Base-by-base conservation (phyloP, 768 basidiomycete genomes). In the Macrocybe gigantea region DNA sequence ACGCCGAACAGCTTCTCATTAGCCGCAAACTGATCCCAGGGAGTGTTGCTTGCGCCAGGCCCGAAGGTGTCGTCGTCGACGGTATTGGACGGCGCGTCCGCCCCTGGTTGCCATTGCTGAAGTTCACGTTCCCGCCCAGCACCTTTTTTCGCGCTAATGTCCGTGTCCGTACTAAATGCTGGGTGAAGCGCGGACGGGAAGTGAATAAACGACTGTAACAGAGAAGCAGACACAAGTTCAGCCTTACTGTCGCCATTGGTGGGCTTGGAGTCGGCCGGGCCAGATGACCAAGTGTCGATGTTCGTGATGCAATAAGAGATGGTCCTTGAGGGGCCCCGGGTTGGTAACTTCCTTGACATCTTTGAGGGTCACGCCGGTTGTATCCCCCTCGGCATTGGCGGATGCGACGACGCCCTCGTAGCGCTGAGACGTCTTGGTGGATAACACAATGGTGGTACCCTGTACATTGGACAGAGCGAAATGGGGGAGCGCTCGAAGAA, bases 1-100 rank as follows among this genome's bases (percentile, higher is more conserved):
- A 95, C 83, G 15, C 96, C 96, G 60, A 96, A 98, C 47, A 91
- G 74, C 57, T 87, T 76, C 67, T 98, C 95, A 66, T 98, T 99
- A 37, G 74, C 90, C 13, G 83, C 84, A 57, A 95, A 99, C 65
- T 96, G 93, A 65, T 99, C 93, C 91, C 94, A 93, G 2, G 72
- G 59, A 30, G 66, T 61, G 49, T 67, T 70, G 38, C 57, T 63
- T 11, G 75, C 65, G 8, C 74, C 74, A 11, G 75, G 59, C 4
- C 82, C 85, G 55, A 90, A 91, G 0, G 87, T 89, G 48, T 78
- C 49, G 32, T 88, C 88, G 59, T 90, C 88, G 37, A 72, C 72
- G 42, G 62, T 63, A 1, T 59, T 59, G 32, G 61, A 52, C 12
- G 58, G 47, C 12, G 62, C 60, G 29, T 75, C 66, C 1, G 61